Base-by-base conservation (phyloP, 306 rosid species). In the Fragaria nilgerrensis region DNA sequence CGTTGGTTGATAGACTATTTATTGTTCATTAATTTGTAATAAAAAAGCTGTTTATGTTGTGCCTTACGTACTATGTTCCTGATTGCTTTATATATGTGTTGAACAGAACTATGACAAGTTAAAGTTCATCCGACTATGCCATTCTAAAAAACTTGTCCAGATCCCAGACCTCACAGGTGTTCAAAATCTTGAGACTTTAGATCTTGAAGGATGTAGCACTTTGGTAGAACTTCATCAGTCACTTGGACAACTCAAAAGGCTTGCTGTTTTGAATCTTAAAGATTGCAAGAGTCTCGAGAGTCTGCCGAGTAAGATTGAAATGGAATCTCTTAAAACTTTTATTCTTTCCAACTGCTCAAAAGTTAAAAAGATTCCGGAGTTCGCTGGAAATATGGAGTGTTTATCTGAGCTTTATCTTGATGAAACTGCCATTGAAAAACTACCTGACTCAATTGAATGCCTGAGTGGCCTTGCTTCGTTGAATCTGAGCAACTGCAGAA, bases 401-500 rank as follows among this genome's bases (percentile, higher is more conserved):
- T 25, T 79, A 12, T 16, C n/a, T 6, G 37, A 11, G 73, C 73
- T 68, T 22, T 27, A 12, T 6, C 32, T 43, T 3, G 16, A 27
- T 68, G 20, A 17, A 29, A 68, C 53, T 22, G 7, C 53, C 34
- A 68, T 68, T 10, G 0, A 7, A 5, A 16, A 12, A 43, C 53
- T 68, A 9, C 72, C 72, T 4, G 3, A 12, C 0, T 67, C 72
- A 9, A 41, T 41, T 68, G 72, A 5, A 43, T 8, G 3, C 5
- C 48, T 70, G 15, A 58, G 13, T 25, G 37, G 50, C 70, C 71
- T 27, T 62, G 6, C 3, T n/a, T 44, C 14, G 0, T 7, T 78
- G 68, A 56, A 70, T 45, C 23, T 78, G 5, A 27, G 20, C 61
- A 3, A 70, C 23, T 78, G 76, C 49, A 44, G 19, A 58, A 34